These are phyloP conservation scores for Bremia lactucae DNA, from an alignment of 352 stramenopile genomes.

Conservation along the genomic window DNA sequence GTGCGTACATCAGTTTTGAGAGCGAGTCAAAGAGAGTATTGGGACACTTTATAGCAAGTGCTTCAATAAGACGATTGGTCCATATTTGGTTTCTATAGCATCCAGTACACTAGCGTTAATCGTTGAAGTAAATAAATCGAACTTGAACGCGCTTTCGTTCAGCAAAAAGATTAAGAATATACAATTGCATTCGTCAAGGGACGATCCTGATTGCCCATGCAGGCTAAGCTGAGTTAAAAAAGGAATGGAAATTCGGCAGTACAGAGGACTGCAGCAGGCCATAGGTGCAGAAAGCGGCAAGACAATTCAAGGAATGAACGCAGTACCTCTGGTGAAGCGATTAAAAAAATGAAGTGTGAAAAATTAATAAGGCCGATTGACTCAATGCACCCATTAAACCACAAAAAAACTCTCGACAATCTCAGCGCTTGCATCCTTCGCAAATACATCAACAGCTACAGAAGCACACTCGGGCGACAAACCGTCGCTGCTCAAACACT, in stretches of 20 bases:
- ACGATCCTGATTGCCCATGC: constrained; percentile 54
- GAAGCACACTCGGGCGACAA: constrained; percentile 49
- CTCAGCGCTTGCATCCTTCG: constrained; percentile 26
- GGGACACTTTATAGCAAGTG: constrained; percentile 40
- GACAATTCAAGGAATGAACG: constrained; percentile 55
- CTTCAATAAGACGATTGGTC: constrained; percentile 33
- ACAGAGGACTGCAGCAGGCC: constrained; percentile 46
- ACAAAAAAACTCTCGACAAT: constrained; percentile 44
- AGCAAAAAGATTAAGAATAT: constrained; percentile 56
- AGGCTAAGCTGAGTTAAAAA: constrained; percentile 46
- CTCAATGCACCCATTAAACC: constrained; percentile 48
- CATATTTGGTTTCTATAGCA: constrained; percentile 34
- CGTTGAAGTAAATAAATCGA: constrained; percentile 27
- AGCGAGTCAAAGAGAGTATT: constrained; percentile 50
- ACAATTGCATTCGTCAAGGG: constrained; percentile 55
- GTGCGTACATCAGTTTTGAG: constrained; percentile 37
- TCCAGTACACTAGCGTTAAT: constrained; percentile 41
- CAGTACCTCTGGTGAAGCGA: constrained; percentile 47
- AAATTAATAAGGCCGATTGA: constrained; percentile 47
- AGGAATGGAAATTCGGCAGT: constrained; percentile 45
- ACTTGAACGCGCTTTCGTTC: constrained; percentile 38
- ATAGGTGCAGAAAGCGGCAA: constrained; percentile 62
- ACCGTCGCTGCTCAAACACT: constrained; percentile 42
- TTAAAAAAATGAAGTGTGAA: constrained; percentile 47
- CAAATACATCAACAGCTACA: constrained; percentile 61